Evolutionary conservation across 352 stramenopile species (phyloP).

Genomic region (Phytophthora nicotianae): DNA sequence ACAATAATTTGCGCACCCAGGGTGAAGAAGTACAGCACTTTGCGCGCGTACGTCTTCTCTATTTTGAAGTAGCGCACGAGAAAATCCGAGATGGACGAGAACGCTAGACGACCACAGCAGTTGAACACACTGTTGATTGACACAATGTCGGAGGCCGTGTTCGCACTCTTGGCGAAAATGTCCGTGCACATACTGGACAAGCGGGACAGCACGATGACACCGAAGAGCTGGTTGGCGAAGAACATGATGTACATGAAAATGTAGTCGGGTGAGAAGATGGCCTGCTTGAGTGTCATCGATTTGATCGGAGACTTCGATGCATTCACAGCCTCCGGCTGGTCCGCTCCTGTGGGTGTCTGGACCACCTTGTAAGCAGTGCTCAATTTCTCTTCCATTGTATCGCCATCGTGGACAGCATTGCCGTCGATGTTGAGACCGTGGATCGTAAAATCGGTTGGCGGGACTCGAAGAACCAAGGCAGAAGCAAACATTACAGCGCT

Average conservation of each 20-base stretch:
- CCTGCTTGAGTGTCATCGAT: slow-evolving; percentile 57
- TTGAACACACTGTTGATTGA: slow-evolving; percentile 73
- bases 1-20: slow-evolving; percentile 71
- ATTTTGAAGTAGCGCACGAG: slow-evolving; percentile 26
- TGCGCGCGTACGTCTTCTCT: slow-evolving; percentile 18
- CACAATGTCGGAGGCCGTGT: slow-evolving; percentile 52
- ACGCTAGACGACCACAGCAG: slow-evolving; percentile 54
- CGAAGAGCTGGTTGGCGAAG: slow-evolving; percentile 67
- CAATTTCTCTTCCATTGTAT: slow-evolving; percentile 35
- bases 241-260: slow-evolving; percentile 79
- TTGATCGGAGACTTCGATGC: slow-evolving; percentile 42
- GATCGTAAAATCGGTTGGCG: slow-evolving; percentile 52
- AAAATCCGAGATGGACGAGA: slow-evolving; percentile 53
- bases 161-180: slow-evolving; percentile 48
- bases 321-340: slow-evolving; percentile 1
- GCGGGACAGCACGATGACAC: slow-evolving; percentile 70
- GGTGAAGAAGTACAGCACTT: slow-evolving; percentile 68
- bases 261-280: slow-evolving; percentile 61
- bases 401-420: slow-evolving; percentile 40
- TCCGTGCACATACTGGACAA: slow-evolving; percentile 61
- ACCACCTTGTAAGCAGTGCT: slow-evolving; percentile 9
- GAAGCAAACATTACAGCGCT: slow-evolving; percentile 44
- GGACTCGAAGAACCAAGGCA: slow-evolving; percentile 49
- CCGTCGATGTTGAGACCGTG: slow-evolving; percentile 69
- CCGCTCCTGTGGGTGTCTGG: not conserved